phyloP scores from a whole-genome alignment of 306 rosid species.

The Rosa persica region DNA sequence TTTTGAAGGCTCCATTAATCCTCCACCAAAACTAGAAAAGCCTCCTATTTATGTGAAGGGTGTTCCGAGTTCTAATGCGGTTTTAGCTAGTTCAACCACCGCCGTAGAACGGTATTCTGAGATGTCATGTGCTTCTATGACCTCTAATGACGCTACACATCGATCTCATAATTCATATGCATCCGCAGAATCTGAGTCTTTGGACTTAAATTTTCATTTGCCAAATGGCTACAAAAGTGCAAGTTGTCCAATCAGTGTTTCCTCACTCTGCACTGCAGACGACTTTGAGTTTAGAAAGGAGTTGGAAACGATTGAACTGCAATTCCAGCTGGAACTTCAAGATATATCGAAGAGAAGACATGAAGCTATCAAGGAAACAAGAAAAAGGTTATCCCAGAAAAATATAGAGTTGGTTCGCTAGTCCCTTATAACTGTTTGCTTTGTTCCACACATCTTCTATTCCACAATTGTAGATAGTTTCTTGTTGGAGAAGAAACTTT shows the following conservation, averaged over 20 bases:
- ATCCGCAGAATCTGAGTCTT: constrained; percentile 30
- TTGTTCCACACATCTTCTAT: neutral
- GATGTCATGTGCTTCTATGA: constrained; percentile 32
- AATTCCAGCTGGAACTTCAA: constrained; percentile 38
- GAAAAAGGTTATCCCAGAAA: constrained; percentile 39
- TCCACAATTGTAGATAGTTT: constrained; percentile 14
- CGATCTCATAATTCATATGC: constrained; percentile 28
- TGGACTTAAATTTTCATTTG: constrained; percentile 4
- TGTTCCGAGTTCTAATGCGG: constrained; percentile 21
- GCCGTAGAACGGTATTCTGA: constrained; percentile 27
- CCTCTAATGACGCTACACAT: constrained; percentile 21
- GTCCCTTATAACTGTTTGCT: neutral
- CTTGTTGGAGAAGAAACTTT: neutral
- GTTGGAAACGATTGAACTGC: constrained; percentile 48
- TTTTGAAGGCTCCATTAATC: constrained; percentile 9
- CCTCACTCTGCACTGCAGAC: constrained; percentile 25
- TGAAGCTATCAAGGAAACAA: constrained; percentile 45
- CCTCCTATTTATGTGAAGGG: neutral
- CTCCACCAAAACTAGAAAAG: constrained; percentile 16
- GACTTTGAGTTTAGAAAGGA: constrained; percentile 36
- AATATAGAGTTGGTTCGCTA: constrained; percentile 24
- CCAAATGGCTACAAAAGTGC: constrained; percentile 6
- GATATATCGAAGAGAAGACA: constrained; percentile 36
- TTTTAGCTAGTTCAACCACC: constrained; percentile 13
- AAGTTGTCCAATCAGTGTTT: constrained; percentile 9